Conservation (phyloP, 1,284 basidiomycete species). For the Dichomitus squalens region DNA sequence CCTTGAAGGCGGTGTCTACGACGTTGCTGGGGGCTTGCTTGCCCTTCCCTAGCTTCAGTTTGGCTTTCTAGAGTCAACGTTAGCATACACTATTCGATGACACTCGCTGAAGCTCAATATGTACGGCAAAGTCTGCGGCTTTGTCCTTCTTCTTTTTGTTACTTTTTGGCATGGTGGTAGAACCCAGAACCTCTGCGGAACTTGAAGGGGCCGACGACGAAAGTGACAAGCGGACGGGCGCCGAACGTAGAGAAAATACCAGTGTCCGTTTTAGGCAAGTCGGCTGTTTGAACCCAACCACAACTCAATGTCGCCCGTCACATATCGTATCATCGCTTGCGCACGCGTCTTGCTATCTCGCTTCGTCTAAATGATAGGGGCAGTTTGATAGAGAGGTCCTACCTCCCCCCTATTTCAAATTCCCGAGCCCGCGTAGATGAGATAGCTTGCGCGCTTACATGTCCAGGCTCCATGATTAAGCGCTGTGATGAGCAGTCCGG, state of each 20-base stretch:
- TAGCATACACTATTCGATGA: neutral
- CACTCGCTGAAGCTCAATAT: constrained; percentile 10
- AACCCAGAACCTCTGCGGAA: neutral
- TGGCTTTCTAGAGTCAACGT: constrained; percentile 77
- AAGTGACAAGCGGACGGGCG: neutral
- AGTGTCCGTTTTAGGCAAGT: constrained; percentile 3
- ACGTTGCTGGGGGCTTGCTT: constrained; percentile 85
- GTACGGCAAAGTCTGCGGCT: constrained; percentile 84
- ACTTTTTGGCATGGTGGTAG: constrained; percentile 77
- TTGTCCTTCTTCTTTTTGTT: constrained; percentile 87
- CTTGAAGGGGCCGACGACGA: too few relatives aligned
- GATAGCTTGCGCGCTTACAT: too few relatives aligned
- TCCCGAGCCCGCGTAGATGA: too few relatives aligned
- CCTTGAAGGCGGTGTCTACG: constrained; percentile 95
- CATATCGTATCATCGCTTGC: too few relatives aligned
- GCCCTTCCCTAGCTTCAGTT: constrained; percentile 94
- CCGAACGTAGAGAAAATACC: neutral
- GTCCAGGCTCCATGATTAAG: too few relatives aligned
- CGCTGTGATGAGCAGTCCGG: too few relatives aligned
- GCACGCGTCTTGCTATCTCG: too few relatives aligned
- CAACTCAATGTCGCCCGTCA: too few relatives aligned
- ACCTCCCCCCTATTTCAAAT: too few relatives aligned
- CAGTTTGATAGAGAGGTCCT: too few relatives aligned
- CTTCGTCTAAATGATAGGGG: too few relatives aligned
- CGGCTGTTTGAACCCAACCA: too few relatives aligned